Evolutionary conservation across 2,329 filamentous ascomycete species (phyloP).

Genomic region (Nothomitra cinnamomea): DNA sequence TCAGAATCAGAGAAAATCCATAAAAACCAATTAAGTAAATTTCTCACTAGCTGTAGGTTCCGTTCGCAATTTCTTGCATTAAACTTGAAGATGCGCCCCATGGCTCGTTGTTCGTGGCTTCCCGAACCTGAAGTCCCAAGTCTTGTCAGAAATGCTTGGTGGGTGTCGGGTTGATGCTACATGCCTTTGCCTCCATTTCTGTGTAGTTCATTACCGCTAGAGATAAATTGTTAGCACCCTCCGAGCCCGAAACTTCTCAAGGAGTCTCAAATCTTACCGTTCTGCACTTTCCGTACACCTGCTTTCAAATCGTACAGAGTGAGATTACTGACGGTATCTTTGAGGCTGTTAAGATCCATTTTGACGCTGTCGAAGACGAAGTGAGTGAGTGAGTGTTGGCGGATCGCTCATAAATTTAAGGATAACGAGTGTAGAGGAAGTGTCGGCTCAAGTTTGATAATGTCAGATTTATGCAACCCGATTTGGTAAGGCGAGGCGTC

Average conservation of each 20-base stretch:
- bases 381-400: slow-evolving; percentile 8
- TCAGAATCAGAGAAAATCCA: slow-evolving; percentile 13
- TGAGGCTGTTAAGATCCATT: slow-evolving; percentile 79
- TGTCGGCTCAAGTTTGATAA: not conserved
- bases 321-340: slow-evolving; percentile 78
- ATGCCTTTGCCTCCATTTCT: slow-evolving; percentile 63
- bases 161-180: slow-evolving; percentile 3
- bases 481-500: not conserved
- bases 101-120: slow-evolving; percentile 97
- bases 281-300: slow-evolving; percentile 85
- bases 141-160: not conserved
- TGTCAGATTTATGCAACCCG: not conserved
- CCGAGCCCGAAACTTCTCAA: not conserved
- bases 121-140: slow-evolving; percentile 50
- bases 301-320: slow-evolving; percentile 92
- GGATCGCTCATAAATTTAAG: not conserved
- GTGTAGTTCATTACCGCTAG: slow-evolving; percentile 95
- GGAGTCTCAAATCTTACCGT: slow-evolving; percentile 45
- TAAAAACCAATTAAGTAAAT: not conserved
- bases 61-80: slow-evolving; percentile 98
- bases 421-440: not conserved
- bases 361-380: slow-evolving; percentile 7
- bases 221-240: not conserved
- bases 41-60: slow-evolving; percentile 90
- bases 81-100: slow-evolving; percentile 68